Conservation (phyloP, 768 basidiomycete genomes). For the Rubroboletus pulcherrimus region DNA sequence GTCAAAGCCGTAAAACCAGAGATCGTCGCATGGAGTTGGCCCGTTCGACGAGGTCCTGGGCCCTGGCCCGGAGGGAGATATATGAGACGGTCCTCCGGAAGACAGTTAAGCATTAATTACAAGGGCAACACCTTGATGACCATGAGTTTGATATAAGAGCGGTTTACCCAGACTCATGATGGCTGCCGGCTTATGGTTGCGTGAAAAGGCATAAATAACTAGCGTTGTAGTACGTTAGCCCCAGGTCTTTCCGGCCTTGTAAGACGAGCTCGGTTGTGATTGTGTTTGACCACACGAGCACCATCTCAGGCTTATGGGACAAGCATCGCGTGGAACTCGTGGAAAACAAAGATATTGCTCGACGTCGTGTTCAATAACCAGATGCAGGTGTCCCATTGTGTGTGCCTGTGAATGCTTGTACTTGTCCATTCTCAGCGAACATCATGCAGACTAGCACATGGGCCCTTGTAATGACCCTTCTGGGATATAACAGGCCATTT, state of each 20-base stretch:
- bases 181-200: not conserved
- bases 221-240: not conserved
- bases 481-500: conserved; percentile 5
- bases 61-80: no score
- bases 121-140: not conserved
- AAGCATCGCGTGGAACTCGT: not conserved
- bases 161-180: not conserved
- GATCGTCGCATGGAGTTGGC: no score
- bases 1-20: no score
- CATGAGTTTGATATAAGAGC: not conserved
- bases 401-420: not conserved
- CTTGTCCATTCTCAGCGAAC: not conserved
- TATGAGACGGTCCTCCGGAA: no score
- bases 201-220: not conserved
- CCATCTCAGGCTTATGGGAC: not conserved
- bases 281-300: not conserved
- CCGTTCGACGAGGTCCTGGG: no score
- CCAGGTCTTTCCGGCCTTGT: not conserved
- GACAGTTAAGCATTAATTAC: not conserved
- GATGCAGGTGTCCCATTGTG: conserved; percentile 7
- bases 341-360: not conserved
- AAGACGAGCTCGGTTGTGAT: not conserved
- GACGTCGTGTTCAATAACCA: not conserved
- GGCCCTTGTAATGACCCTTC: conserved; percentile 5
- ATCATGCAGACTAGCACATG: not conserved